Base-by-base conservation (phyloP, 2,329 filamentous ascomycete genomes). In the Phialophora tarda region DNA sequence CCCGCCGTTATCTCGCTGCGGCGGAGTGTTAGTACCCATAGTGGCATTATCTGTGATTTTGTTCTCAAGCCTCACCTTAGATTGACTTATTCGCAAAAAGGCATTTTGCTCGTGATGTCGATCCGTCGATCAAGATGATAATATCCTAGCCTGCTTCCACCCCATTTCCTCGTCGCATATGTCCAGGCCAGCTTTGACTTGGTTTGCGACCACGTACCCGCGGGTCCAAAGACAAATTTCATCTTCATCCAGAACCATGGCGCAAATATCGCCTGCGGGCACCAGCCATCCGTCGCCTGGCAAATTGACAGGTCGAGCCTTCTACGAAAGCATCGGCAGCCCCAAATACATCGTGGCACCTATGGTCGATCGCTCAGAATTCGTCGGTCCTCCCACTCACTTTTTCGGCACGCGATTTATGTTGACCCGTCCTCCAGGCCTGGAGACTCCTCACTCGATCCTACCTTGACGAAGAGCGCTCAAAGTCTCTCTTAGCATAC, bases 361-460 rank as follows among this genome's bases (percentile, higher is more conserved):
- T 41, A 99, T 99, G 95, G 95, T 99, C 24, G 94, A 99, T 76
- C 92, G 97, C 78, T 97, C 93, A 34, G 95, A 99, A 82, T 97
- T 98, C 82, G 93, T 97, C 83, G 71, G 89, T 82, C 54, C 65
- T 69, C 59, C 69, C 61, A 50, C 56, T 60, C 56, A 57, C 55
- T 24, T 53, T 28, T 32, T 44, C 23, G 34, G 48, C 48, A 48
- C 17, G 34, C 53, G 55, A 61, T 21, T 59, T 64, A 26, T 69
- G 68, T 58, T 59, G 57, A 69, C 69, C 67, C 63, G 14, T 67
- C 65, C 41, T 38, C 32, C 71, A 97, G 93, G 95, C 94, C 74
- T 99, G 95, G 95, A 91, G 95, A 73, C 89, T 97, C 85, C 89
- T 99, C 71, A 91, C 91, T n/a, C 89, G 95, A 72, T 97, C 93